Evolutionary conservation across 192 early-diverging fungal species (phyloP), one percentile per base, ranked within the genome.

Genomic region (Coemansia sp.): DNA sequence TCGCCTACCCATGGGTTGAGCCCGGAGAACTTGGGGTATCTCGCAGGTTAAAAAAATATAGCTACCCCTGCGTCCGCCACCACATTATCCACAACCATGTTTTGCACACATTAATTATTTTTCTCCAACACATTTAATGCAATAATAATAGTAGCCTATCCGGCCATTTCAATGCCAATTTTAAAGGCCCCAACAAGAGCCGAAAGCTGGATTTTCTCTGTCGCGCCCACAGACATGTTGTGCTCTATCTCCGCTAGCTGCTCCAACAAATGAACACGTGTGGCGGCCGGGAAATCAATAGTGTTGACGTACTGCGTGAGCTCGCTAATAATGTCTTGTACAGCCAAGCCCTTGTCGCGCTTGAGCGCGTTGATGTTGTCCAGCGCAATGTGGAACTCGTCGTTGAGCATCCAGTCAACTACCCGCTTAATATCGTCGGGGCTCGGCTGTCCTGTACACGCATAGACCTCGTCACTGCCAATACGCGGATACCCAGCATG

Each of bases 151-250:
- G 37, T 37, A 40, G 17, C 18, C 34, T 63, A 63, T 6, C 75
- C 70, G 5, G 86, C 85, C 64, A 91, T 66, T 57, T 93, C 92
- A 6, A 86, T 72, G 1, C 86, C 90, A 24, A 89, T 76, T 70
- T 89, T 91, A 67, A 96, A 98, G 0, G 86, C 83, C 12, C 93
- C 95, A n/a, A 97, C 77, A 37, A 99, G 60, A 9, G 95, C 88
- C 3, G 85, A 85, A 17, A 96, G 79, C 74, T 99, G 97, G 53
- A 95, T 82, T 63, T 87, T 91, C 64, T 98, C 95, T 11, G 82
- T 89, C 37, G 90, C 86, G 0, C 93, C 96, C 12, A 85, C 86
- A 1, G 88, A 81, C 71, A 99, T 83, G 60, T 90, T 87, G 46
- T 63, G 64, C 87, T 99, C 96, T 25, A 98, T 90, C 42, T 94